Conservation (phyloP, 768 basidiomycete species). For the Suillus variegatus region DNA sequence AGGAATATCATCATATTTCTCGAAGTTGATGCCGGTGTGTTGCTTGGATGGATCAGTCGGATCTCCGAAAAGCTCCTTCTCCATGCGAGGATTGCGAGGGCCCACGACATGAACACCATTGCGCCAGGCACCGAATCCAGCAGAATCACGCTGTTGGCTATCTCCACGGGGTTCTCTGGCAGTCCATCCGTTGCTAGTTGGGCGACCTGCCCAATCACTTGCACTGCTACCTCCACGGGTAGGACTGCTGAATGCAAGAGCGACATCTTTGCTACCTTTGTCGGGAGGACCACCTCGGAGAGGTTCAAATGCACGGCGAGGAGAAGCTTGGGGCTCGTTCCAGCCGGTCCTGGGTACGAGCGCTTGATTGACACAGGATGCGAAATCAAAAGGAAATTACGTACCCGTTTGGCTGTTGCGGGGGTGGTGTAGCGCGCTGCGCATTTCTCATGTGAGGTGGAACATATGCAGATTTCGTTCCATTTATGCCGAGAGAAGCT, state of each 20-base stretch:
- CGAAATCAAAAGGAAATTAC: conserved; percentile 24
- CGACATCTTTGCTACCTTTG: conserved; percentile 35
- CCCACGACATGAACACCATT: conserved; percentile 90
- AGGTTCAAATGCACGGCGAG: conserved; percentile 48
- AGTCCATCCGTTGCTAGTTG: conserved; percentile 41
- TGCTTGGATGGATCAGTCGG: conserved; percentile 82
- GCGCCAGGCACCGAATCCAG: conserved; percentile 72
- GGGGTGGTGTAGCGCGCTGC: conserved; percentile 80
- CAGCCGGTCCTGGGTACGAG: conserved; percentile 58
- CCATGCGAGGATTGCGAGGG: conserved; percentile 79
- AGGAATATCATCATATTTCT: conserved; percentile 99
- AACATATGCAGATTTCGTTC: conserved; percentile 77
- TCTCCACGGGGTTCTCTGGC: conserved; percentile 32
- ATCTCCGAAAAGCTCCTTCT: conserved; percentile 97
- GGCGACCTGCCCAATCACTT: conserved; percentile 45
- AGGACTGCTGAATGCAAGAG: conserved; percentile 35
- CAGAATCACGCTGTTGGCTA: conserved; percentile 49
- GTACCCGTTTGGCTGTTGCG: conserved; percentile 54
- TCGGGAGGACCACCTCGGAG: conserved; percentile 43
- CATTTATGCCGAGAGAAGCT: conserved; percentile 78
- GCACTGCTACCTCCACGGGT: conserved; percentile 32
- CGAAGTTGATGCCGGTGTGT: conserved; percentile 98
- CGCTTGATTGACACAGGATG: conserved; percentile 20
- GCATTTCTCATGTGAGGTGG: conserved; percentile 84
- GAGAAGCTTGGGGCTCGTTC: conserved; percentile 73